These are phyloP conservation scores for Lachnellula suecica DNA, from an alignment of 2,329 filamentous ascomycete genomes.

Conservation along the genomic window DNA sequence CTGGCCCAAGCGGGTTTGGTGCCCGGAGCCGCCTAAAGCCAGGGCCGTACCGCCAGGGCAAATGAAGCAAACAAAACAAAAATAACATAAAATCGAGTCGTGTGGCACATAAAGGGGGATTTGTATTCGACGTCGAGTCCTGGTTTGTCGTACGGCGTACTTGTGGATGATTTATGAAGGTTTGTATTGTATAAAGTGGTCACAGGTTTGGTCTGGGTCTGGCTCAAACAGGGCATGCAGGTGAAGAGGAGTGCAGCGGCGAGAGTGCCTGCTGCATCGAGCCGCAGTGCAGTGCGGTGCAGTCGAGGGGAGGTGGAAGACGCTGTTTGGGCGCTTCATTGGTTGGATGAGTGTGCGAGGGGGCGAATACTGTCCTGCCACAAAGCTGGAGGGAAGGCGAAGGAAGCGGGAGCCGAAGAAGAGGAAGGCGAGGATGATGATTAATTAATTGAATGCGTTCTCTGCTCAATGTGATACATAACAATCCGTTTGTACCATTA, in stretches of 20 bases:
- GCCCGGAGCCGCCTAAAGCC: background rate
- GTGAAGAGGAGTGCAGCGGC: background rate
- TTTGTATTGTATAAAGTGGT: background rate
- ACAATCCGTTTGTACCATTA: background rate
- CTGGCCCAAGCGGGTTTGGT: background rate
- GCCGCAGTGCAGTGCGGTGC: too few species aligned
- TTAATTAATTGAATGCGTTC: background rate
- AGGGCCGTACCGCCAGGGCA: background rate
- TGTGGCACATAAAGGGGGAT: background rate
- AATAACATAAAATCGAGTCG: background rate
- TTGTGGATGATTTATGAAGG: background rate
- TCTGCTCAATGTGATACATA: background rate
- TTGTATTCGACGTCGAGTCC: background rate
- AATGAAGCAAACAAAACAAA: too few species aligned
- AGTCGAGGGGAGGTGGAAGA: conserved; percentile 1
- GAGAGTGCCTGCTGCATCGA: conserved; percentile 1
- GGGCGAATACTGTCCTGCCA: conserved; percentile 4
- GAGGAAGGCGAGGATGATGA: background rate
- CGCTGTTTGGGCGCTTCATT: background rate
- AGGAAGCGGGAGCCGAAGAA: background rate
- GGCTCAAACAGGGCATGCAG: background rate
- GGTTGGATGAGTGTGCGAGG: background rate
- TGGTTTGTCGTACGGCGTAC: background rate
- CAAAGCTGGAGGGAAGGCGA: background rate
- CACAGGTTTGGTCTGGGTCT: background rate